Percentiles rank a stretch among this genome's conserved stretches.
Evolutionary conservation across 2,329 filamentous ascomycete species (phyloP).

Genomic region (Aspergillus sp.): DNA sequence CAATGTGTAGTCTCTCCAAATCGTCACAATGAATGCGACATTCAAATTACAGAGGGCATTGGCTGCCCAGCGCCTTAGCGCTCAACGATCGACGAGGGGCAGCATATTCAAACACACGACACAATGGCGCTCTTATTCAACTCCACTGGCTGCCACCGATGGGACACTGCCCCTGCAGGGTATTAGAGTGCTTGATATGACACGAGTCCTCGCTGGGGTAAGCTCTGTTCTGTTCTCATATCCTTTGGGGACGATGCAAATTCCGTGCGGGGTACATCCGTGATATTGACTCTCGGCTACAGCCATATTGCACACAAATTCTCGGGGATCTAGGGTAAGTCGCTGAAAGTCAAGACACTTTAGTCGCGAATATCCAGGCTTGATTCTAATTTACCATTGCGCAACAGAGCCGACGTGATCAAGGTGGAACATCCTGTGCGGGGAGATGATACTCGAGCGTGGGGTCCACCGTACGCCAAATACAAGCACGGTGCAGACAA

Average conservation of each 20-base stretch:
- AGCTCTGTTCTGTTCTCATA: constrained; percentile 35
- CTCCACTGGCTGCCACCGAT: constrained; percentile 30
- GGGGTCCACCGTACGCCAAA: constrained; percentile 90
- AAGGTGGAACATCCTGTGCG: constrained; percentile 92
- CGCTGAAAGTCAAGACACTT: background rate
- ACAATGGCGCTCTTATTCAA: constrained; percentile 41
- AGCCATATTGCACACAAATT: constrained; percentile 98
- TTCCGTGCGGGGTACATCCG: constrained; percentile 4
- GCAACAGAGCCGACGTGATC: constrained; percentile 81
- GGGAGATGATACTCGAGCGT: constrained; percentile 91
- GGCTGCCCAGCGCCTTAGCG: constrained; percentile 20
- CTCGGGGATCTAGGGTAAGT: constrained; percentile 87
- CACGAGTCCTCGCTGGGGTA: constrained; percentile 89
- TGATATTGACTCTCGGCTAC: constrained; percentile 13
- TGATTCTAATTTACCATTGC: background rate
- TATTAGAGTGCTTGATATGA: constrained; percentile 92
- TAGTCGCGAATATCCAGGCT: background rate
- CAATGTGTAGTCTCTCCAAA: background rate
- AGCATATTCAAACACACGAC: constrained; percentile 18
- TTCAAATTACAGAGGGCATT: constrained; percentile 25
- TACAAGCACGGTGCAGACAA: constrained; percentile 61
- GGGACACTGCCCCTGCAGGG: constrained; percentile 72
- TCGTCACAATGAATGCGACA: constrained; percentile 22
- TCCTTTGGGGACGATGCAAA: background rate
- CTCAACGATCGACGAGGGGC: constrained; percentile 16